Conservation (phyloP, 1,284 basidiomycete species). For the Anthracocystis walkeri region DNA sequence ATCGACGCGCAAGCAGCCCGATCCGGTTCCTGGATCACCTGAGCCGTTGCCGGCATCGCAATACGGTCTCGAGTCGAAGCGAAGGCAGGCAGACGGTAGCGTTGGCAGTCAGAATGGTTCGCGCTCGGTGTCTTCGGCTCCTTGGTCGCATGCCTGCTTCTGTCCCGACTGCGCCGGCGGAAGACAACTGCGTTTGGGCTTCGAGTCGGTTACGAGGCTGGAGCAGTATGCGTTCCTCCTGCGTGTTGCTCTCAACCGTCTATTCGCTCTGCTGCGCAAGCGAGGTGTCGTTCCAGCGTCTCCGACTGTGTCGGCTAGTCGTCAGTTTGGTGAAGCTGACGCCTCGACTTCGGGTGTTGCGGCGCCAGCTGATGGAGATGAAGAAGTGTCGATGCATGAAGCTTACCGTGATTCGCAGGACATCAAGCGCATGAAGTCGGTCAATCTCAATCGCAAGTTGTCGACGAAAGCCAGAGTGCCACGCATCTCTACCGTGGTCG, state of each 20-base stretch:
- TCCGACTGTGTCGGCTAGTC: constrained; percentile 69
- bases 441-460: constrained; percentile 87
- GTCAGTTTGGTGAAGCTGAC: constrained; percentile 18
- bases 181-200: constrained; percentile 73
- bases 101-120: constrained; percentile 14
- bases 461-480: constrained; percentile 91
- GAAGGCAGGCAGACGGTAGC: constrained; percentile 22
- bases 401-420: constrained; percentile 86
- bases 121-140: constrained; percentile 13
- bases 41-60: constrained; percentile 51
- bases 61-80: constrained; percentile 59
- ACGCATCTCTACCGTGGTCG: constrained; percentile 93
- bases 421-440: constrained; percentile 90
- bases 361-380: constrained; percentile 14
- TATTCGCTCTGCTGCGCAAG: constrained; percentile 90
- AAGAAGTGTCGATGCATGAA: constrained; percentile 67
- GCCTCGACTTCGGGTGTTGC: constrained; percentile 14
- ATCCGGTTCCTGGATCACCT: constrained; percentile 36
- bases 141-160: constrained; percentile 68
- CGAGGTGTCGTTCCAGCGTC: constrained; percentile 87
- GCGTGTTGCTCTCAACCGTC: constrained; percentile 90
- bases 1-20: constrained; percentile 35
- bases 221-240: constrained; percentile 98
- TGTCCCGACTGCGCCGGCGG: constrained; percentile 79
- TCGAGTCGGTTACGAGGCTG: constrained; percentile 89